Conservation (phyloP, 1,284 basidiomycete species). For the Anthracocystis setariae region DNA sequence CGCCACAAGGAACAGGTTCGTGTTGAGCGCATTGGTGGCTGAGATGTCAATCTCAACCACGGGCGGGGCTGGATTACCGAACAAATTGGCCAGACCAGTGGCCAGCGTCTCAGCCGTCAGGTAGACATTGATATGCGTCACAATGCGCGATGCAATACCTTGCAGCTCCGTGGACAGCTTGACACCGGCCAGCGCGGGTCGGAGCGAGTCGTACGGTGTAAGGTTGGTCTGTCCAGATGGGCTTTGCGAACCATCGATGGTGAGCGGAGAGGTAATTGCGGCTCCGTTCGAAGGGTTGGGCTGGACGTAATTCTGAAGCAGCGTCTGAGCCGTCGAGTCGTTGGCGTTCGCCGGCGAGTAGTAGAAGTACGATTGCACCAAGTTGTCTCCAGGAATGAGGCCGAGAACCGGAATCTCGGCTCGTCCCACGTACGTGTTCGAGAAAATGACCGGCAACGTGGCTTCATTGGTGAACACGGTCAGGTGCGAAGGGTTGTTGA, state of each 20-base stretch:
- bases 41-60: slow-evolving; percentile 40
- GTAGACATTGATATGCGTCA: slow-evolving; percentile 48
- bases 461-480: slow-evolving; percentile 75
- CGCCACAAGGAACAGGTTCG: slow-evolving; percentile 34
- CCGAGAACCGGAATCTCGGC: slow-evolving; percentile 69
- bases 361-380: slow-evolving; percentile 74
- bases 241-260: slow-evolving; percentile 38
- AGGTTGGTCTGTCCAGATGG: slow-evolving; percentile 64
- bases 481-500: slow-evolving; percentile 69
- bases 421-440: slow-evolving; percentile 70
- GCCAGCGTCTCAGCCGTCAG: slow-evolving; percentile 39
- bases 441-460: slow-evolving; percentile 74
- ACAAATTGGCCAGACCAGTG: slow-evolving; percentile 28
- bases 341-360: slow-evolving; percentile 76
- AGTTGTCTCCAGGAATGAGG: slow-evolving; percentile 75
- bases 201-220: slow-evolving; percentile 75
- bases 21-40: slow-evolving; percentile 38
- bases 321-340: slow-evolving; percentile 74
- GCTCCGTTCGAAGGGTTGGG: slow-evolving; percentile 33
- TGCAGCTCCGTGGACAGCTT: slow-evolving; percentile 72
- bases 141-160: slow-evolving; percentile 68
- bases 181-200: slow-evolving; percentile 74
- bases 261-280: slow-evolving; percentile 19
- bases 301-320: slow-evolving; percentile 63
- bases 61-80: slow-evolving; percentile 7